Evolutionary conservation across 2,329 filamentous ascomycete species (phyloP), one percentile per base, ranked within the genome.

Genomic region (Pleurostoma richardsiae): DNA sequence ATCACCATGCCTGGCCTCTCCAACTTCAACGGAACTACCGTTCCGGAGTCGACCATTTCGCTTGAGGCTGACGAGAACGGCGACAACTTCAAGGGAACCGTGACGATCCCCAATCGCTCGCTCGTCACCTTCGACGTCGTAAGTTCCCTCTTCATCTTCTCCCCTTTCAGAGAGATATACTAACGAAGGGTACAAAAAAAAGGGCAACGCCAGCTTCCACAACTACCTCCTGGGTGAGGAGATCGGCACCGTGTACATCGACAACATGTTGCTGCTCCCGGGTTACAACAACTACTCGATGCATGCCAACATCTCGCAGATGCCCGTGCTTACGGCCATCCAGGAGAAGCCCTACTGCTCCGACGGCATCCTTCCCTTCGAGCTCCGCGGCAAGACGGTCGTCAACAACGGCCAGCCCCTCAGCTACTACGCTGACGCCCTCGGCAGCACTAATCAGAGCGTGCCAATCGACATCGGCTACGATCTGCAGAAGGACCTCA

Each of bases 141-240:
- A 67, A 66, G 76, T 69, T 30, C 11, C 42, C 3, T 10, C 47
- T 39, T 39, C 26, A n/a, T n/a, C 6, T 26, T 10, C 33, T 8
- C 10, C 10, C 7, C 28, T 19, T 11, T 33, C 7, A 4, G 7
- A 11, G 10, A 10, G 8, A 31, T 5, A 19, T 29, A 30, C 51
- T 53, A 40, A 56, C 47, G 19, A 19, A 19, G 19, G 19, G 19
- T 38, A 8, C 33, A 38, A 29, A 29, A 19, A 27, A 39, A 47
- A 82, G 71, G 85, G 85, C 55, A 84, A 86, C 56, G 70, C 80
- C 33, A 77, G 76, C 29, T 84, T 86, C 63, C 65, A 72, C 62
- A 81, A 80, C 58, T 78, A 69, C 55, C 71, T 83, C 44, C 69
- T 74, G 40, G 73, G 69, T 41, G 54, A 63, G 40, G 52, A 67